These are phyloP conservation scores for Aspergillus hortae DNA, from an alignment of 2,329 filamentous ascomycete genomes.

Conservation along the genomic window DNA sequence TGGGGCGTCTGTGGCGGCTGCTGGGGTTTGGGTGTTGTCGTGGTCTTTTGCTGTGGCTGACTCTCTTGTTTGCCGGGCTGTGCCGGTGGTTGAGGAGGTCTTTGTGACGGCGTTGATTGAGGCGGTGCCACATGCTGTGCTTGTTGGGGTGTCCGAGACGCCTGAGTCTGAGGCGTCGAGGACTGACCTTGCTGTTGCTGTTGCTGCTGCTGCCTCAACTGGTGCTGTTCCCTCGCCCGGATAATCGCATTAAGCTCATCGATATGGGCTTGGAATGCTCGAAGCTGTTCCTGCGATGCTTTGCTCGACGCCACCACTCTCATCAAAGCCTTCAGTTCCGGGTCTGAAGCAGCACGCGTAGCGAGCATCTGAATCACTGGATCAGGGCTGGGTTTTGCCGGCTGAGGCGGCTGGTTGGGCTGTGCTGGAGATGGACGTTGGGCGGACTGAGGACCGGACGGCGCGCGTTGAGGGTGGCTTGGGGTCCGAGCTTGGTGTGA, in stretches of 20 bases:
- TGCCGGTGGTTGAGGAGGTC: conserved; percentile 12
- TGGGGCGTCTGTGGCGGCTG: conserved; percentile 7
- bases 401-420: conserved; percentile 28
- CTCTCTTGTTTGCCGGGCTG: conserved; percentile 5
- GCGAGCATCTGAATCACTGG: conserved; percentile 53
- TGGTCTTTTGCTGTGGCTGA: conserved; percentile 2
- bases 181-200: conserved; percentile 21
- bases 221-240: conserved; percentile 41
- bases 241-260: conserved; percentile 51
- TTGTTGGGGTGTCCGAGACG: conserved; percentile 15
- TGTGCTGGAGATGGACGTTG: conserved; percentile 28
- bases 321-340: conserved; percentile 49
- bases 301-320: conserved; percentile 49
- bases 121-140: conserved; percentile 6
- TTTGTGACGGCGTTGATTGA: conserved; percentile 9
- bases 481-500: conserved; percentile 12
- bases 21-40: conserved; percentile 3
- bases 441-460: conserved; percentile 21
- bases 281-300: conserved; percentile 47
- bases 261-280: conserved; percentile 49
- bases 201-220: conserved; percentile 30
- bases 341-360: conserved; percentile 48
- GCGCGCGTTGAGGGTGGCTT: conserved; percentile 13
- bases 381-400: conserved; percentile 44
- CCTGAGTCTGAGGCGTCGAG: conserved; percentile 15